Conservation (phyloP, 2,329 filamentous ascomycete species). For the Cladosporium cucumerinum region DNA sequence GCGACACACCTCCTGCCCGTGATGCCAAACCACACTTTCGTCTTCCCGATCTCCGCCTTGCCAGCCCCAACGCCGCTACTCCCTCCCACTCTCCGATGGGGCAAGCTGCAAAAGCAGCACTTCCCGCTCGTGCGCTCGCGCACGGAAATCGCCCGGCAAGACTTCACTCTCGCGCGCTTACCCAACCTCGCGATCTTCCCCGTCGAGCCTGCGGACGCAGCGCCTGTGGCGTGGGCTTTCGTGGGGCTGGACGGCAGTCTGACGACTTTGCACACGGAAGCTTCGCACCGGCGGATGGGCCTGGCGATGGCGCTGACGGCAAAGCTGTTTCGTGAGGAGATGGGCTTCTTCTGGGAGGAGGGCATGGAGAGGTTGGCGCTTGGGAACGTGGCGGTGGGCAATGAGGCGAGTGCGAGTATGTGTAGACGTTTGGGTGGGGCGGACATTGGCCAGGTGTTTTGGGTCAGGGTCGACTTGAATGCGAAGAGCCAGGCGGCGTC, state of each 20-base stretch:
- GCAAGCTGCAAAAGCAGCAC: constrained; percentile 50
- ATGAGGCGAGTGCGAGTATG: constrained; percentile 59
- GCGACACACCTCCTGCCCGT: constrained; percentile 13
- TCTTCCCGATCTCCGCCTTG: constrained; percentile 25
- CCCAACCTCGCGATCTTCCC: constrained; percentile 37
- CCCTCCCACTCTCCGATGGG: constrained; percentile 56
- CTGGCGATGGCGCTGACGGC: constrained; percentile 60
- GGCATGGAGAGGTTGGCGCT: constrained; percentile 52
- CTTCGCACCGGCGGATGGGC: constrained; percentile 57
- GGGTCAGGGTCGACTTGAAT: constrained; percentile 49
- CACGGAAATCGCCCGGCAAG: constrained; percentile 51
- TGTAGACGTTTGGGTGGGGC: constrained; percentile 60
- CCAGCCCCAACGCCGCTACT: constrained; percentile 28
- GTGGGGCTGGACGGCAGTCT: constrained; percentile 60
- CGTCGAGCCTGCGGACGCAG: constrained; percentile 45
- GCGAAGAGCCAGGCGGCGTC: background rate
- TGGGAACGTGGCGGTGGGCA: constrained; percentile 63
- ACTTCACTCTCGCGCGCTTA: constrained; percentile 43
- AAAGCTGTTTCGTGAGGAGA: constrained; percentile 55
- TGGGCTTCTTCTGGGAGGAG: constrained; percentile 36
- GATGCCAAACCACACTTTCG: constrained; percentile 27
- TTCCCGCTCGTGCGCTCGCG: constrained; percentile 54
- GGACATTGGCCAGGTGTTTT: constrained; percentile 56
- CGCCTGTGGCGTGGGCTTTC: constrained; percentile 64
- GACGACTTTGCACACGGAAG: constrained; percentile 59